phyloP scores from a whole-genome alignment of 225 moss, liverwort and hornwort species.

The Asterella californica region DNA sequence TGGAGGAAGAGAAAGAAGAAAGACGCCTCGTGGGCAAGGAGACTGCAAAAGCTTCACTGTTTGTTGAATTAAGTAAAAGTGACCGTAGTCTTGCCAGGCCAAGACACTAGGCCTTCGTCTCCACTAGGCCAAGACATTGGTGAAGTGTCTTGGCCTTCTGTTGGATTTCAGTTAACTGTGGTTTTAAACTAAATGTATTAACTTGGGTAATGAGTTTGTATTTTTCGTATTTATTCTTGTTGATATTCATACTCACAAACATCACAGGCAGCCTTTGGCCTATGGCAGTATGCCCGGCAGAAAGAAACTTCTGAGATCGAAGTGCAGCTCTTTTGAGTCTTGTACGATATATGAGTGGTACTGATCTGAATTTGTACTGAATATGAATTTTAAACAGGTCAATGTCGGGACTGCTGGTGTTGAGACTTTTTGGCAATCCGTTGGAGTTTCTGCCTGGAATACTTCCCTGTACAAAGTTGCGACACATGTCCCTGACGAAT shows the following conservation, averaged over 20 bases:
- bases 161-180: conserved; percentile 80
- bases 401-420: conserved; percentile 83
- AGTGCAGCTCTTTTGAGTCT: neutral
- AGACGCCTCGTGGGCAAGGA: no score
- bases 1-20: no score
- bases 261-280: neutral
- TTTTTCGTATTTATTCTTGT: neutral
- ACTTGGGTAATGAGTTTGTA: neutral
- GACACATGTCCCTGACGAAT: conserved; percentile 92
- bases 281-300: neutral
- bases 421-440: conserved; percentile 98
- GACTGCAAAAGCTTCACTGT: no score
- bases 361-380: neutral
- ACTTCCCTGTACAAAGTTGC: conserved; percentile 86
- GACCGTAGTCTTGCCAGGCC: no score
- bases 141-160: no score
- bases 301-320: neutral
- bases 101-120: no score
- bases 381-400: conserved; percentile 51
- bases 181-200: neutral
- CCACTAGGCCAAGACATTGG: no score
- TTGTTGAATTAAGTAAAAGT: no score
- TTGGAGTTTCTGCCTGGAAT: conserved; percentile 97
- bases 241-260: neutral
- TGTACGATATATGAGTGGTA: neutral